A percentile compares a stretch with the other conserved stretches of the same genome.
phyloP scores from a whole-genome alignment of 2,329 filamentous ascomycete species.

The Fusarium tuaranense region DNA sequence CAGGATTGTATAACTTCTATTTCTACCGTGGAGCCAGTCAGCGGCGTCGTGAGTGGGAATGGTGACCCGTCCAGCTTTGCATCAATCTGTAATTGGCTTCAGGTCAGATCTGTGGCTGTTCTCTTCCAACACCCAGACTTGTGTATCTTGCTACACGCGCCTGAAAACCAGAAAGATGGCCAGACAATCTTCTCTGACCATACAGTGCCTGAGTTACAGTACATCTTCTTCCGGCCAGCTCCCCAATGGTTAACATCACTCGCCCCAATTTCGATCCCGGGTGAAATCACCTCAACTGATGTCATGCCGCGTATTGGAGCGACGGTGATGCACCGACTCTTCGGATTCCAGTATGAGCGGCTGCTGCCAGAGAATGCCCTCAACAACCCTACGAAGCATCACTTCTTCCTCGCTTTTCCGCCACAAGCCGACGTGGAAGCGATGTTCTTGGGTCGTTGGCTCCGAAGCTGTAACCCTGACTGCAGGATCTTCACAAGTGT shows the following conservation, averaged over 20 bases:
- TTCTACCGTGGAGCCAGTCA: constrained; percentile 28
- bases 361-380: constrained; percentile 41
- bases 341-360: constrained; percentile 49
- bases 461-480: constrained; percentile 53
- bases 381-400: constrained; percentile 33
- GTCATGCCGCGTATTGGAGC: constrained; percentile 30
- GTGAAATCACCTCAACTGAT: constrained; percentile 3
- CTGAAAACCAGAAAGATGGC: constrained; percentile 45
- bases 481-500: constrained; percentile 58
- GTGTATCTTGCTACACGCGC: constrained; percentile 56
- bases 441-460: constrained; percentile 58
- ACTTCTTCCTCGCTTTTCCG: constrained; percentile 65
- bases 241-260: constrained; percentile 37
- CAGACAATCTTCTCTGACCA: neutral
- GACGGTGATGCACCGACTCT: constrained; percentile 44
- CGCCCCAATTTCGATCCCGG: constrained; percentile 37
- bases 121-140: constrained; percentile 47
- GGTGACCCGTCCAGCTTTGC: constrained; percentile 36
- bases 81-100: constrained; percentile 50
- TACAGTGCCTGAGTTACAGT: constrained; percentile 44
- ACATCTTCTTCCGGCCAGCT: constrained; percentile 52
- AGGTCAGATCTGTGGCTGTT: constrained; percentile 51
- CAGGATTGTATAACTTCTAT: constrained; percentile 16
- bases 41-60: constrained; percentile 35
- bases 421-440: constrained; percentile 48